A percentile compares a stretch with the other conserved stretches of the same genome.
Conservation (phyloP, 2,329 filamentous ascomycete genomes). For the Phialemoniopsis sp. region DNA sequence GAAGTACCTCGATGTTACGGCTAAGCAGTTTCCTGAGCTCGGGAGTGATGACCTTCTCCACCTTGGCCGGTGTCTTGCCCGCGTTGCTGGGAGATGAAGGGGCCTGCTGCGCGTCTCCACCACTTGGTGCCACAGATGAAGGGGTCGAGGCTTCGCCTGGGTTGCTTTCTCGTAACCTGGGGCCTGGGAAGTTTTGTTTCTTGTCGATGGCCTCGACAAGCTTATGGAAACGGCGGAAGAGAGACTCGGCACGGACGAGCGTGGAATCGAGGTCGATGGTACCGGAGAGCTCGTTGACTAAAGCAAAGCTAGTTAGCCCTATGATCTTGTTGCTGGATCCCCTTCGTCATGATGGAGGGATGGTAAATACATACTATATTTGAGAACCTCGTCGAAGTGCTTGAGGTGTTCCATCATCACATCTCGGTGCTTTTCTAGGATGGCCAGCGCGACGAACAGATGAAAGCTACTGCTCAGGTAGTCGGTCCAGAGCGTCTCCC, state of each 20-base stretch:
- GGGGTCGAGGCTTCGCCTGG: constrained; percentile 11
- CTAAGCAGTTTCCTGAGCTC: constrained; percentile 52
- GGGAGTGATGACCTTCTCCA: constrained; percentile 47
- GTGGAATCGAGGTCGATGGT: constrained; percentile 89
- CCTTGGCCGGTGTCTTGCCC: constrained; percentile 3
- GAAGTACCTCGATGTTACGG: constrained; percentile 32
- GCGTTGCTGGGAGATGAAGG: constrained; percentile 4
- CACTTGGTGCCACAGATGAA: constrained; percentile 8
- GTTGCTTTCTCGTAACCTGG: constrained; percentile 20
- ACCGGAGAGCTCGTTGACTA: constrained; percentile 91
- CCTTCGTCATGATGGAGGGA: background rate
- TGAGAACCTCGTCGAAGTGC: constrained; percentile 95
- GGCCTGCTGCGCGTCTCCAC: constrained; percentile 3
- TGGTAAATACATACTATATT: constrained; percentile 68
- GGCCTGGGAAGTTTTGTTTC: constrained; percentile 76
- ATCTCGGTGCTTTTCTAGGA: constrained; percentile 91
- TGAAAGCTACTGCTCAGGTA: constrained; percentile 87
- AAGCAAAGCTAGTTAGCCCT: constrained; percentile 9
- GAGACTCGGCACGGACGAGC: constrained; percentile 78
- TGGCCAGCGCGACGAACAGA: constrained; percentile 88
- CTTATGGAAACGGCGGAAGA: constrained; percentile 85
- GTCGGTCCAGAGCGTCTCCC: constrained; percentile 95
- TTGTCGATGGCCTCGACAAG: constrained; percentile 90
- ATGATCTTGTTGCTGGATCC: too few species aligned
- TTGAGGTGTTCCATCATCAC: constrained; percentile 93